A percentile compares a stretch with the other conserved stretches of the same genome.
phyloP scores from a whole-genome alignment of 306 rosid species.

The Cucumis hystrix region DNA sequence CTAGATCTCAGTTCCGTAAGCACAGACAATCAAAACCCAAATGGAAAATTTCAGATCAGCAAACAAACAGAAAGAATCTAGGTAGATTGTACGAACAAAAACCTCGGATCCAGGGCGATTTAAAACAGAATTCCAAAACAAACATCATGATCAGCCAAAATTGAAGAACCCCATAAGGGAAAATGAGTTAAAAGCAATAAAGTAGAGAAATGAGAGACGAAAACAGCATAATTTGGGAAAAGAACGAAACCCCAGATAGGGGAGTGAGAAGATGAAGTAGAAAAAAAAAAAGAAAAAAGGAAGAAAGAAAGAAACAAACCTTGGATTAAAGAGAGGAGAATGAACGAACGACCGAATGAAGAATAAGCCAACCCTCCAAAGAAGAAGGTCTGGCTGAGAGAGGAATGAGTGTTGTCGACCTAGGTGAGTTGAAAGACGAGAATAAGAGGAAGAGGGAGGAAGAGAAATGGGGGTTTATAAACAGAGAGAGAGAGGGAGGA shows the following conservation, averaged over 20 bases:
- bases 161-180: not conserved
- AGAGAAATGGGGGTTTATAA: not conserved
- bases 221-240: not conserved
- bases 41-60: not conserved
- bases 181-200: not conserved
- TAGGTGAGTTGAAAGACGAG: not conserved
- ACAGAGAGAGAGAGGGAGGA: not conserved
- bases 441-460: not conserved
- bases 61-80: not conserved
- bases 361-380: conserved; percentile 11
- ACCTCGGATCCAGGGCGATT: not conserved
- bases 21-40: not conserved
- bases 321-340: not conserved
- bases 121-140: not conserved
- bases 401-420: not conserved
- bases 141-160: not conserved
- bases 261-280: not conserved
- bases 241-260: not conserved
- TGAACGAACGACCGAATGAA: not conserved
- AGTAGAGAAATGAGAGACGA: not conserved
- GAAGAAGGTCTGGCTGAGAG: not conserved
- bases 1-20: not conserved
- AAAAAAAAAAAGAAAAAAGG: not conserved
- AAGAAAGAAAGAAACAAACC: not conserved
- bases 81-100: not conserved